phyloP scores from a whole-genome alignment of 768 basidiomycete species.

The Lactarius sp. region DNA sequence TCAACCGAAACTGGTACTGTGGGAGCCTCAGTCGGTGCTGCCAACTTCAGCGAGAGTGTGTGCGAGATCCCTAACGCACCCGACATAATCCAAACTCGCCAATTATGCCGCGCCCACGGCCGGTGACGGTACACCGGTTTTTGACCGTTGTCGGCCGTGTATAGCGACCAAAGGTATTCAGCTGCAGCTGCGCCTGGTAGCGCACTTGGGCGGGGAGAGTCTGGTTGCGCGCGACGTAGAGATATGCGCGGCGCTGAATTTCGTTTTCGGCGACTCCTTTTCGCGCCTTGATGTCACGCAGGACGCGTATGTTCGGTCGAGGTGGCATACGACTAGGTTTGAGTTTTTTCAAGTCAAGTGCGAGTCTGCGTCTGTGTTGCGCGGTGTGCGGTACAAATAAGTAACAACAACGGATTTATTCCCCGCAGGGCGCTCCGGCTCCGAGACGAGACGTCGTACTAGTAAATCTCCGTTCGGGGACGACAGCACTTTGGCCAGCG shows the following conservation, averaged over 20 bases:
- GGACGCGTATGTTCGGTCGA: slow-evolving; percentile 44
- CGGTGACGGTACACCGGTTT: slow-evolving; percentile 83
- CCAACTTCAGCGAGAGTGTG: neutral
- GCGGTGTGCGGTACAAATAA: too few species aligned
- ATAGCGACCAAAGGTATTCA: slow-evolving; percentile 81
- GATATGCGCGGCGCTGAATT: slow-evolving; percentile 80
- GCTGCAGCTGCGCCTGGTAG: slow-evolving; percentile 89
- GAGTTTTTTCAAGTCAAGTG: too few species aligned
- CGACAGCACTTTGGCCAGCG: too few species aligned
- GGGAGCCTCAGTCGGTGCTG: too few species aligned
- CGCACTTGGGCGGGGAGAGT: slow-evolving; percentile 83
- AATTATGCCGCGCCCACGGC: slow-evolving; percentile 82
- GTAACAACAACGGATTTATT: too few species aligned
- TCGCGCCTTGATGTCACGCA: slow-evolving; percentile 78
- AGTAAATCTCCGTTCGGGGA: too few species aligned
- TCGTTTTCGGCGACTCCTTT: slow-evolving; percentile 69
- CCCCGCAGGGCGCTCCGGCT: too few species aligned
- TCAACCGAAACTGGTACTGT: too few species aligned
- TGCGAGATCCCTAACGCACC: slow-evolving; percentile 38
- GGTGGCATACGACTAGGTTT: slow-evolving; percentile 13
- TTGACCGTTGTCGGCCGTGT: slow-evolving; percentile 84
- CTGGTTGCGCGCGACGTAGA: slow-evolving; percentile 90
- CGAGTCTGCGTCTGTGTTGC: too few species aligned
- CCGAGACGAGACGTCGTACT: too few species aligned
- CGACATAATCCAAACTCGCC: slow-evolving; percentile 84